These are phyloP conservation scores for Lactarius deliciosus DNA, from an alignment of 768 basidiomycete genomes.

Conservation along the genomic window DNA sequence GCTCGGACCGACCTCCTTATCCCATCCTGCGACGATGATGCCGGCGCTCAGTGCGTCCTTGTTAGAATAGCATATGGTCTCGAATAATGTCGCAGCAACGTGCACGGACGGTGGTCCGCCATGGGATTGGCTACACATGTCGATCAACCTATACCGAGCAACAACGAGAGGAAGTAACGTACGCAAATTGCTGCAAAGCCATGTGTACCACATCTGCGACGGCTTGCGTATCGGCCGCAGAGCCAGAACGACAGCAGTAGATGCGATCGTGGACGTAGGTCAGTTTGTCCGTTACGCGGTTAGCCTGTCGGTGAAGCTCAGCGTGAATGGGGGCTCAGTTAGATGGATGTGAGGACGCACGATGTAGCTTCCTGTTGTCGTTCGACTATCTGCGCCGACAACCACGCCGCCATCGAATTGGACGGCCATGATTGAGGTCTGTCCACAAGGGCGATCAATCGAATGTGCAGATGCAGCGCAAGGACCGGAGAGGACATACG, in stretches of 20 bases:
- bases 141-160: not conserved
- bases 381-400: constrained; percentile 95
- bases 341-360: constrained; percentile 45
- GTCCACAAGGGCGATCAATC: constrained; percentile 13
- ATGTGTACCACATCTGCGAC: constrained; percentile 90
- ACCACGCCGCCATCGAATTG: constrained; percentile 95
- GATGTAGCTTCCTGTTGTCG: constrained; percentile 95
- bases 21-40: constrained; percentile 99
- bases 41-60: constrained; percentile 88
- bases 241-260: constrained; percentile 98
- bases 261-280: constrained; percentile 96
- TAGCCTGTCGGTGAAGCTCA: constrained; percentile 59
- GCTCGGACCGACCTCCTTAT: constrained; percentile 83
- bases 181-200: constrained; percentile 75
- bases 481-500: constrained; percentile 50
- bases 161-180: constrained; percentile 33
- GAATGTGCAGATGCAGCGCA: not conserved
- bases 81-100: constrained; percentile 79
- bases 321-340: not conserved
- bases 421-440: constrained; percentile 99
- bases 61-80: constrained; percentile 88
- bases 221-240: constrained; percentile 96
- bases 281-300: constrained; percentile 98
- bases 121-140: constrained; percentile 42
- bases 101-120: constrained; percentile 76